Evolutionary conservation across 2,329 filamentous ascomycete species (phyloP).

Genomic region (Colletotrichum costaricense): DNA sequence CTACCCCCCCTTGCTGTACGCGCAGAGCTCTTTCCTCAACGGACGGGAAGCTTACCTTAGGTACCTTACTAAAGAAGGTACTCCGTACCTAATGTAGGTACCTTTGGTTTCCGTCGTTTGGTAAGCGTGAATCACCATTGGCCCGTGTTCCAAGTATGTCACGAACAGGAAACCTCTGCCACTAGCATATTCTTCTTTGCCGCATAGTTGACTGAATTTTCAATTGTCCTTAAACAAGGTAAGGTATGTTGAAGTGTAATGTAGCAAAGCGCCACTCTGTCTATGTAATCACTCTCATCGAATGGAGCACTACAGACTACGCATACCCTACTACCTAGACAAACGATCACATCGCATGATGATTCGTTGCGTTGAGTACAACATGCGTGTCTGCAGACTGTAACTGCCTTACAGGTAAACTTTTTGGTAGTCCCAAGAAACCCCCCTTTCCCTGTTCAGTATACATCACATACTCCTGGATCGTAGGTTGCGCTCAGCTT

Average conservation of each 20-base stretch:
- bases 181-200: neutral
- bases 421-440: neutral
- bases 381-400: neutral
- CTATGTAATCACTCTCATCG: neutral
- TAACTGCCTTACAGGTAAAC: constrained; percentile 5
- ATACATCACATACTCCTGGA: neutral
- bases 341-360: neutral
- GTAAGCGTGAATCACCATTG: constrained; percentile 1
- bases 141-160: neutral
- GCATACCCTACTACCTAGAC: neutral
- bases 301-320: neutral
- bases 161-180: neutral
- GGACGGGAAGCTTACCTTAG: too few relatives aligned
- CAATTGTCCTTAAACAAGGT: neutral
- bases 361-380: neutral
- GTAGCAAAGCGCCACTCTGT: neutral
- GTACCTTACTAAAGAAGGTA: too few relatives aligned
- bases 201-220: neutral
- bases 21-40: neutral
- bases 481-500: neutral
- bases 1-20: neutral
- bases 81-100: too few relatives aligned
- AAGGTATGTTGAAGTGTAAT: neutral
- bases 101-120: neutral
- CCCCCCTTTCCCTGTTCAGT: neutral